Conservation (phyloP, 768 basidiomycete genomes). For the Coprinellus micaceus region DNA sequence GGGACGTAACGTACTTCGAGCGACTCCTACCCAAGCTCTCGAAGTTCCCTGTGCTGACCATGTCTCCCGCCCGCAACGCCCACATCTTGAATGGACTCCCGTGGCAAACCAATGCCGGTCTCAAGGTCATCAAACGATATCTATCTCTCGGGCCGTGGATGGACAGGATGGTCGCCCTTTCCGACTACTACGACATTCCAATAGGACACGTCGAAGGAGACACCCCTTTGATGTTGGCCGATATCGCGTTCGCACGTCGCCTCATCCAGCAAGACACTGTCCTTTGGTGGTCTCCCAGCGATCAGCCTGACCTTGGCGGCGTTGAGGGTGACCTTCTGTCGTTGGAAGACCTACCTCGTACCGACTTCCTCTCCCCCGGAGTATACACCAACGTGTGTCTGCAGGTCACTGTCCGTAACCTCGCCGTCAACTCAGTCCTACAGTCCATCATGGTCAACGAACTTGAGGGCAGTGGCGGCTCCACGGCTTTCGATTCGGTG, state of each 20-base stretch:
- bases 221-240: slow-evolving; percentile 80
- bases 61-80: slow-evolving; percentile 74
- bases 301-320: slow-evolving; percentile 90
- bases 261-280: slow-evolving; percentile 85
- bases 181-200: slow-evolving; percentile 90
- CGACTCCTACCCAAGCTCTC: slow-evolving; percentile 60
- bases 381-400: slow-evolving; percentile 92
- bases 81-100: slow-evolving; percentile 80
- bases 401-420: slow-evolving; percentile 83
- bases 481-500: slow-evolving; percentile 90
- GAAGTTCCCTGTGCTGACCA: slow-evolving; percentile 84
- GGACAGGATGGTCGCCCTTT: slow-evolving; percentile 71
- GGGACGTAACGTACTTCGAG: slow-evolving; percentile 83
- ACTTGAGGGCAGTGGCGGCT: slow-evolving; percentile 90
- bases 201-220: slow-evolving; percentile 91
- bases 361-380: slow-evolving; percentile 82
- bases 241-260: slow-evolving; percentile 87
- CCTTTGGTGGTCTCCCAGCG: slow-evolving; percentile 94
- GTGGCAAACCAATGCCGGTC: slow-evolving; percentile 81
- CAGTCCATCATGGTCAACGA: slow-evolving; percentile 96
- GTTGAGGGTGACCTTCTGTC: slow-evolving; percentile 81
- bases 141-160: slow-evolving; percentile 76
- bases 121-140: slow-evolving; percentile 84
- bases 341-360: slow-evolving; percentile 73
- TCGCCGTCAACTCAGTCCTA: slow-evolving; percentile 90